Percentiles rank a stretch among this genome's conserved stretches.
phyloP scores from a whole-genome alignment of 352 stramenopile genomes.

The Phytopythium mirpurense region DNA sequence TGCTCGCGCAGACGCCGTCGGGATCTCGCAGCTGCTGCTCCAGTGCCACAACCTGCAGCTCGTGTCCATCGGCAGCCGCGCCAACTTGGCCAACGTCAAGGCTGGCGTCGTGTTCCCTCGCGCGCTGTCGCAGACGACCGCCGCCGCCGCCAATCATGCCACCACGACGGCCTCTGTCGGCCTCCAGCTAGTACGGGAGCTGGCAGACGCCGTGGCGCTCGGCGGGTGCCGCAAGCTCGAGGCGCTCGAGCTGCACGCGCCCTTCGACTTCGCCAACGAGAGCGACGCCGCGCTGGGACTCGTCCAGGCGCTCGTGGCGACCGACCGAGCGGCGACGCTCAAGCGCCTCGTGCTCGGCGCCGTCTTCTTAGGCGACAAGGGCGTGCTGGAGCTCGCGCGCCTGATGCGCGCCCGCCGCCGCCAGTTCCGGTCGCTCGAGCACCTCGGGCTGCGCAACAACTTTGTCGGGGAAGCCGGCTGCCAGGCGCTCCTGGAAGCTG shows the following conservation, averaged over 20 bases:
- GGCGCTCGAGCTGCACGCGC: constrained; percentile 34
- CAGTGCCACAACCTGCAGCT: constrained; percentile 34
- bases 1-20: constrained; percentile 11
- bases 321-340: constrained; percentile 14
- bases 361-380: constrained; percentile 49
- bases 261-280: constrained; percentile 61
- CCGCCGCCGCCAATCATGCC: no score
- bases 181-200: constrained; percentile 31
- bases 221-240: constrained; percentile 35
- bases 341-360: constrained; percentile 44
- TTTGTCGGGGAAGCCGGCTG: constrained; percentile 57
- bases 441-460: constrained; percentile 46
- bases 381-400: constrained; percentile 27
- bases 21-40: constrained; percentile 22
- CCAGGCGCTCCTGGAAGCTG: constrained; percentile 21
- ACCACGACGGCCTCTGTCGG: constrained; percentile 27
- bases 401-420: constrained; percentile 18
- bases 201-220: constrained; percentile 25
- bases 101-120: constrained; percentile 30
- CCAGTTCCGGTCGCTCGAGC: constrained; percentile 29
- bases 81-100: constrained; percentile 31
- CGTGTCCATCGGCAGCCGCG: constrained; percentile 46
- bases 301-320: constrained; percentile 24
- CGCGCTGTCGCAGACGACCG: constrained; percentile 18
- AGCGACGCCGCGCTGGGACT: constrained; percentile 35